Evolutionary conservation across 495 filamentous ascomycete genomes (phyloP), one percentile per base, ranked within the genome.

Genomic region (Penicillium taxi): DNA sequence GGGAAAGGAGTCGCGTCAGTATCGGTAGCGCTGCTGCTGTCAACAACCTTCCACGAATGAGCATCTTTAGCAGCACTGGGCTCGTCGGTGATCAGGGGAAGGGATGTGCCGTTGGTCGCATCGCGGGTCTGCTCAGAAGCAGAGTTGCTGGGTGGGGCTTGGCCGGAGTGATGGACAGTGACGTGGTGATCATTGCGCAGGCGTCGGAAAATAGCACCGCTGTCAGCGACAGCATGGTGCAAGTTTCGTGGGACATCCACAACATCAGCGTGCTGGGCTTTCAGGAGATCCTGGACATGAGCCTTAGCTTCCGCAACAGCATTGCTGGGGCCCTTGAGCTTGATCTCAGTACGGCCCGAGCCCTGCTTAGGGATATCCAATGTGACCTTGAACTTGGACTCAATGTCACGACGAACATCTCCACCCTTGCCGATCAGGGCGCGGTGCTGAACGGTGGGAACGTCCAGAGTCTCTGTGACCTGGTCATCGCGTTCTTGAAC

Each of bases 31-130:
- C 54, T 45, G 29, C 62, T 58, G 35, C 63, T 66, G 50, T 88
- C 78, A 30, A 89, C 67, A 5, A 87, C 57, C 39, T 83, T 83
- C 85, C 86, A 98, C 1, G 79, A 83, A 66, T 91, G 78, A 18
- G 65, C 71, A 22, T 86, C 75, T 1, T 68, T 62, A 9, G 71
- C 49, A 0, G 67, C 65, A 25, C 73, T 69, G 13, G 69, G 77
- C 28, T 91, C 81, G 47, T 96, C 90, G 3, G 85, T 96, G 57
- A 95, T 96, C 42, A 96, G 59, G 21, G 89, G 93, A 26, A 94
- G 72, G 21, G 77, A 61, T 6, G 63, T 66, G 36, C 70, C 70
- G 37, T 77, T 75, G 58, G 60, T 26, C n/a, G 53, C 48, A 39
- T 42, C 41, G 41, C 61, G 55, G 4, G 64, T 58, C 40, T 62